Evolutionary conservation across 2,329 filamentous ascomycete genomes (phyloP), one percentile per base, ranked within the genome.

Genomic region (Monosporascus sp.): DNA sequence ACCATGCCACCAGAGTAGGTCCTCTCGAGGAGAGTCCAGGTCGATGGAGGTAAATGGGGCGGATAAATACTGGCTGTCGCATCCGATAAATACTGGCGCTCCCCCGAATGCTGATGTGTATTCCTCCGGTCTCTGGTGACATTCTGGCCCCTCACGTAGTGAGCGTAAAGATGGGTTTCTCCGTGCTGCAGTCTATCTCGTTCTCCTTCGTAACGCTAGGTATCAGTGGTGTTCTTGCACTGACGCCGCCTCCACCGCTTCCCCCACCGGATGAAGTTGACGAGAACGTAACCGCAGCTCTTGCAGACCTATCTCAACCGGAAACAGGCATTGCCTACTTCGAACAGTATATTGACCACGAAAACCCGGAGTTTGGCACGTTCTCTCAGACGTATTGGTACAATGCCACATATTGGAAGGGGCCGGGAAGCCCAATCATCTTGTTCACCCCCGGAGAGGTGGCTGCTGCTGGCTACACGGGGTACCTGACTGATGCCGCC

Each of bases 281-380:
- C 24, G 48, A 58, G 9, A 54, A 55, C 2, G 49, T 54, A 22
- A 37, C 59, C 5, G 55, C 58, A 3, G 49, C 49, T 1, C 52
- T 64, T 25, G 50, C 52, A 22, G 61, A 62, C 50, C 52, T 52
- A 6, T 24, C 43, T 2, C 49, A 58, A 22, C 15, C 50, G 17
- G 46, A 47, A 9, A 55, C 52, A 1, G 60, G 63, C 8, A 55
- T 58, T 24, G 52, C 56, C 37, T 58, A 55, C 48, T 84, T 83
- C 54, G 64, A 77, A 56, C 82, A 85, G 64, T 70, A 79, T 51
- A 77, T 85, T 48, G 81, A 86, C 61, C 83, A 86, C 65, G 66
- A 72, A 5, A 70, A 83, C 58, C 79, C 80, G 1, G 68, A 68
- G n/a, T 66, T 80, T 14, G 80, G 80, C 11, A 82, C 75, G 0